These are phyloP conservation scores for Batrachochytrium dendrobatidis DNA, from an alignment of 371 early-diverging fungal species.

Conservation along the genomic window DNA sequence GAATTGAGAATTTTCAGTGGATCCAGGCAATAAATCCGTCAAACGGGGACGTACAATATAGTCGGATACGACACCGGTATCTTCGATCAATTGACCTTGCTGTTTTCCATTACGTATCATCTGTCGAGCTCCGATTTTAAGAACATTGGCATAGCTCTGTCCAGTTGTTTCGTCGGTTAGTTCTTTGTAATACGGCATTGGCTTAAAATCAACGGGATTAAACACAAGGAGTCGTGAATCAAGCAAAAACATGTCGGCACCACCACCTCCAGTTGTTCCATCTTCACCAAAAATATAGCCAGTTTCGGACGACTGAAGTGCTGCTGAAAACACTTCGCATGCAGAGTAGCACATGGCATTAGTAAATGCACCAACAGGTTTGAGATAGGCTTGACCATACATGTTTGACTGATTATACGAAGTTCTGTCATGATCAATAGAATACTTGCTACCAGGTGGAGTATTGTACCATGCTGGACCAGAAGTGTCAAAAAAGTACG, in stretches of 20 bases:
- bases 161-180: no score
- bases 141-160: background rate
- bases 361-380: constrained; percentile 21
- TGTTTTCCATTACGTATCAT: constrained; percentile 13
- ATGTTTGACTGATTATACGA: constrained; percentile 5
- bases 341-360: constrained; percentile 25
- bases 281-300: constrained; percentile 25
- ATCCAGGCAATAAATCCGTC: constrained; percentile 7
- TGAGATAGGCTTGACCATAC: constrained; percentile 18
- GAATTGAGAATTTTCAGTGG: constrained; percentile 5
- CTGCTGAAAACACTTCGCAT: constrained; percentile 20
- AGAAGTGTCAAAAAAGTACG: constrained; percentile 5
- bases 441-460: constrained; percentile 13
- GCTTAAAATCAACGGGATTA: constrained; percentile 5
- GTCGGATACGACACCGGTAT: constrained; percentile 18
- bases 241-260: constrained; percentile 21
- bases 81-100: constrained; percentile 18
- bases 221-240: background rate
- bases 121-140: constrained; percentile 13
- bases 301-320: constrained; percentile 16
- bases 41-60: constrained; percentile 14
- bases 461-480: background rate
- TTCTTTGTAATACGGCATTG: constrained; percentile 7
- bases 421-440: background rate
- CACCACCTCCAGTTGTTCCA: constrained; percentile 23